Evolutionary conservation across 331 rosid genomes (phyloP).

Genomic region (Pyrus hybrid): DNA sequence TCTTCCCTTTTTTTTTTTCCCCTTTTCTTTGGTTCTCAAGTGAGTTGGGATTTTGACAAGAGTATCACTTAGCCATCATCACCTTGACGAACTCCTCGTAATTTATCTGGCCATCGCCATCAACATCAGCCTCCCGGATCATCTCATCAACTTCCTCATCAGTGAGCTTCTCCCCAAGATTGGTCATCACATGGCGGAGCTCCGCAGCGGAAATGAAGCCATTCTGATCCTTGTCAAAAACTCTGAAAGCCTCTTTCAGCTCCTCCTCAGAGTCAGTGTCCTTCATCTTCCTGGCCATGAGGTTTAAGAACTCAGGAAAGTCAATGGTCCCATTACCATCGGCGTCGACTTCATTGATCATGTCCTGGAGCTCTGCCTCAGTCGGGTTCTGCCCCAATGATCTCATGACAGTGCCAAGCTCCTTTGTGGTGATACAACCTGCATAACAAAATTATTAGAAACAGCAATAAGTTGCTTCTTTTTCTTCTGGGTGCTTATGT

Average conservation of each 20-base stretch:
- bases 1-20: neutral
- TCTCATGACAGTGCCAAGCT: constrained; percentile 31
- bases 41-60: neutral
- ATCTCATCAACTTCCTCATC: constrained; percentile 36
- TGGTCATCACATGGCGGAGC: constrained; percentile 41
- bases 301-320: constrained; percentile 34
- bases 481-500: neutral
- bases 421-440: constrained; percentile 20
- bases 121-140: constrained; percentile 37
- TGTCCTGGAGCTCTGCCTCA: constrained; percentile 24
- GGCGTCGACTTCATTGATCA: constrained; percentile 40
- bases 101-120: constrained; percentile 21
- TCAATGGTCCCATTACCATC: constrained; percentile 37
- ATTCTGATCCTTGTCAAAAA: constrained; percentile 37
- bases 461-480: neutral
- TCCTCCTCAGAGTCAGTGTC: constrained; percentile 38
- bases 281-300: constrained; percentile 42
- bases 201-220: constrained; percentile 36
- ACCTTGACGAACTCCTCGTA: constrained; percentile 17
- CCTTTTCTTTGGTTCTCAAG: neutral
- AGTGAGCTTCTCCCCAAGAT: constrained; percentile 35
- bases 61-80: constrained; percentile 14
- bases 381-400: constrained; percentile 40
- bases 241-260: constrained; percentile 36
- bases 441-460: neutral